These are phyloP conservation scores for Trichoderma polysporum DNA, from an alignment of 2,329 filamentous ascomycete species.

Conservation along the genomic window DNA sequence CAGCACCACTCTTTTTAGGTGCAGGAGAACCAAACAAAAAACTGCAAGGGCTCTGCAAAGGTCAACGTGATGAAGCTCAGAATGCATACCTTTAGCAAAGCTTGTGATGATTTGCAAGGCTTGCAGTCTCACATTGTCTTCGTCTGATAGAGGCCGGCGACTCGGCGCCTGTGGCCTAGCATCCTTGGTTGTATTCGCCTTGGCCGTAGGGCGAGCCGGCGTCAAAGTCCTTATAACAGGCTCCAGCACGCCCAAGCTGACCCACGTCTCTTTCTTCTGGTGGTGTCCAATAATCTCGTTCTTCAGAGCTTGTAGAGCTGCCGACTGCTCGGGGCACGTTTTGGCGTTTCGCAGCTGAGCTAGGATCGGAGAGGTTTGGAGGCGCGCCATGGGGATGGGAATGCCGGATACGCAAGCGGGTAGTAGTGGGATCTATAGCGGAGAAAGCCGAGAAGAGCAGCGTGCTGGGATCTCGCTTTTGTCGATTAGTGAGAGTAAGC, in stretches of 20 bases:
- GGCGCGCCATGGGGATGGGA: slow-evolving; percentile 50
- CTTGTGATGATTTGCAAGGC: slow-evolving; percentile 83
- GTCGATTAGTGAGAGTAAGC: background rate
- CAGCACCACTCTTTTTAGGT: background rate
- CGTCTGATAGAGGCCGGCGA: slow-evolving; percentile 50
- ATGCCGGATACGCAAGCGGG: background rate
- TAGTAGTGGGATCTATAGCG: slow-evolving; percentile 7
- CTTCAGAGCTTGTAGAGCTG: slow-evolving; percentile 72
- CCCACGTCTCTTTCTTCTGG: slow-evolving; percentile 78
- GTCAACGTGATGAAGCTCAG: background rate
- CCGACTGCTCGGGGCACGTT: slow-evolving; percentile 51
- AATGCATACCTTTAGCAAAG: slow-evolving; percentile 71
- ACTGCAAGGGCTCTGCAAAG: background rate
- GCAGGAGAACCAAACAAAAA: background rate
- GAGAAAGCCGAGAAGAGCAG: background rate
- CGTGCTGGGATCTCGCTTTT: background rate
- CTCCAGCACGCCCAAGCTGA: slow-evolving; percentile 67
- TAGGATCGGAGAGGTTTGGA: slow-evolving; percentile 53
- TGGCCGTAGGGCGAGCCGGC: slow-evolving; percentile 34
- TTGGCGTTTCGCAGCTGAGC: slow-evolving; percentile 57
- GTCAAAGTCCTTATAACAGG: slow-evolving; percentile 52
- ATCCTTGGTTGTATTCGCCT: slow-evolving; percentile 44
- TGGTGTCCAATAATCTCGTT: slow-evolving; percentile 87
- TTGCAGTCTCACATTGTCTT: slow-evolving; percentile 70
- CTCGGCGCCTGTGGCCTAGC: slow-evolving; percentile 32